Evolutionary conservation across 1,284 basidiomycete species (phyloP), one percentile per base, ranked within the genome.

Genomic region (Ceratobasidium sp.): DNA sequence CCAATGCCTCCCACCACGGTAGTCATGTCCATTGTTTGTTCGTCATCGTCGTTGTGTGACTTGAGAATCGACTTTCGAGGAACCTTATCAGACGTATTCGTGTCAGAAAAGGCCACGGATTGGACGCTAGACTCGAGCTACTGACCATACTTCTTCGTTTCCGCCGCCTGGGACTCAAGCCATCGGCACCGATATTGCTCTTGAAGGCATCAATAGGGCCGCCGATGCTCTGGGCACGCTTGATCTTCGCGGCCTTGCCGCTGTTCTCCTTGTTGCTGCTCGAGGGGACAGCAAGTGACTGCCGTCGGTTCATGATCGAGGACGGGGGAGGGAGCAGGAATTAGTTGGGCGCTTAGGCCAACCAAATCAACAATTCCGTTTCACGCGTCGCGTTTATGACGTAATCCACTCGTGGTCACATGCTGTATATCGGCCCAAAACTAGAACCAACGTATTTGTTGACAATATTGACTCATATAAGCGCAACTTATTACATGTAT

Each of bases 11-110:
- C 65, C n/a, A 58, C 65, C 16, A 69, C 65, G 30, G 36, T 34
- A 18, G 73, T 72, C 30, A 72, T 69, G 28, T 71, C 75, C 57
- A 46, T 67, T 30, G 62, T 70, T 41, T 55, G 48, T 14, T 72
- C 64, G 52, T 72, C 53, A 12, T 61, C 64, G n/a, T 67, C 73
- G 26, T 62, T 71, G 61, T 71, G 59, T 26, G 59, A n/a, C 70
- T 76, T 76, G 18, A 77, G 71, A 45, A 76, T 77, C n/a, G 76
- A 76, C 46, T 77, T 76, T 5, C 77, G 69, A 21, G 77, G 77
- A 6, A 73, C 76, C 76, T 77, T 45, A 30, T 34, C 45, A 30
- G 30, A 21, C 12, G 23, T 23, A 58, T 57, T 55, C 71, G 50
- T 36, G 32, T 60, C 36, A 46, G 39, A 16, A 34, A n/a, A 3